These are phyloP conservation scores for Kodamaea fukazawae DNA, from an alignment of 805 yeast genomes.

Conservation along the genomic window DNA sequence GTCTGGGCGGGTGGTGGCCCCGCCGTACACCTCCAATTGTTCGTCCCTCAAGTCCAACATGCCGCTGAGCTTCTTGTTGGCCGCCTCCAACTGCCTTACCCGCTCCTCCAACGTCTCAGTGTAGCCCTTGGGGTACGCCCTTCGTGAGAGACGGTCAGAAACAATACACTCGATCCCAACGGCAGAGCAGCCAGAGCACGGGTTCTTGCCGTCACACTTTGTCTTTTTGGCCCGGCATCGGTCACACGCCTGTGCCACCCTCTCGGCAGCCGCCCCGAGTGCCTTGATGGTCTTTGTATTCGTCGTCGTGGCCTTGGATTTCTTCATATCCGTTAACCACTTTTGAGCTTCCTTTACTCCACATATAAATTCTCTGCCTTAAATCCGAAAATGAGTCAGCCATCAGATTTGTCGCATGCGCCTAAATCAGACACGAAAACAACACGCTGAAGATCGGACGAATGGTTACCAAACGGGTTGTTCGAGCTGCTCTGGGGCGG, in stretches of 20 bases:
- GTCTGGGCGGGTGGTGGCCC: slow-evolving; percentile 8
- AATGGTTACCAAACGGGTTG: no score
- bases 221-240: slow-evolving; percentile 80
- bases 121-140: slow-evolving; percentile 89
- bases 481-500: no score
- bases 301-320: slow-evolving; percentile 10
- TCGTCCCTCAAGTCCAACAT: slow-evolving; percentile 63
- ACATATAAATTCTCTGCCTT: no score
- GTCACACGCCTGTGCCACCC: slow-evolving; percentile 91
- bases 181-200: slow-evolving; percentile 77
- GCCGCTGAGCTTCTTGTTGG: slow-evolving; percentile 67
- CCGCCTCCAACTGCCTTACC: slow-evolving; percentile 80
- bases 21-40: slow-evolving; percentile 42
- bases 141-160: slow-evolving; percentile 79
- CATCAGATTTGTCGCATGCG: no score
- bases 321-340: no score
- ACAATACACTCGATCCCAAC: slow-evolving; percentile 88
- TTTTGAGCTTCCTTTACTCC: no score
- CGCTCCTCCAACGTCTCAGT: slow-evolving; percentile 88
- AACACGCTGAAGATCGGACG: no score
- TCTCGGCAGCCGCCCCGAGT: slow-evolving; percentile 61
- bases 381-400: no score
- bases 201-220: slow-evolving; percentile 72
- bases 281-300: slow-evolving; percentile 52
- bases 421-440: not conserved